phyloP scores from a whole-genome alignment of 2,329 filamentous ascomycete genomes.

The Lasiodiplodia hormozganensis region DNA sequence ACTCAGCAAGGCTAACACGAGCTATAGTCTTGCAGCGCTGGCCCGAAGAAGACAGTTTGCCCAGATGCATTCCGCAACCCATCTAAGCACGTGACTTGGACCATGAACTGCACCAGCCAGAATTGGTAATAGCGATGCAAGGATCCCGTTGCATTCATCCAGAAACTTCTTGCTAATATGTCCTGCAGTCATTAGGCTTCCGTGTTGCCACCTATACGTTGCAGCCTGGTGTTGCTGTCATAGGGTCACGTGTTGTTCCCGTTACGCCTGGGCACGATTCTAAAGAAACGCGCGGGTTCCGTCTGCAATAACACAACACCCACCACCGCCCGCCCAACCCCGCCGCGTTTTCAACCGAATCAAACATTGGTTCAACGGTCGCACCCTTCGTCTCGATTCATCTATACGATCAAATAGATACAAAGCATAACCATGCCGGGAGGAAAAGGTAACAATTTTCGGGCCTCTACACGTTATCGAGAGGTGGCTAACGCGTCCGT shows the following conservation, averaged over 20 bases:
- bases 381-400: constrained; percentile 5
- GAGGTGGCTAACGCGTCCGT: constrained; percentile 39
- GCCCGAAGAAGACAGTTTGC: background rate
- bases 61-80: constrained; percentile 1
- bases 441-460: constrained; percentile 80
- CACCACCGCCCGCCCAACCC: constrained; percentile 24
- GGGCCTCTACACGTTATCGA: constrained; percentile 23
- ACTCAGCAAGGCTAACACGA: background rate
- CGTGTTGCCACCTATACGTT: constrained; percentile 6
- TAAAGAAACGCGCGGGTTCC: constrained; percentile 24
- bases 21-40: background rate
- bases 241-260: constrained; percentile 2
- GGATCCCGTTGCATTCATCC: background rate
- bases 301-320: constrained; percentile 22
- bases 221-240: constrained; percentile 17
- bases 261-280: constrained; percentile 21
- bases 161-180: background rate
- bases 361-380: constrained; percentile 11
- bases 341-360: constrained; percentile 7
- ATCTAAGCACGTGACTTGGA: background rate
- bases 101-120: background rate
- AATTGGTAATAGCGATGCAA: background rate
- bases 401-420: background rate
- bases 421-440: constrained; percentile 66
- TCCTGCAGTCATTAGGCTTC: background rate